Evolutionary conservation across 1,284 basidiomycete species (phyloP).

Genomic region (Leucoagaricus sp.): DNA sequence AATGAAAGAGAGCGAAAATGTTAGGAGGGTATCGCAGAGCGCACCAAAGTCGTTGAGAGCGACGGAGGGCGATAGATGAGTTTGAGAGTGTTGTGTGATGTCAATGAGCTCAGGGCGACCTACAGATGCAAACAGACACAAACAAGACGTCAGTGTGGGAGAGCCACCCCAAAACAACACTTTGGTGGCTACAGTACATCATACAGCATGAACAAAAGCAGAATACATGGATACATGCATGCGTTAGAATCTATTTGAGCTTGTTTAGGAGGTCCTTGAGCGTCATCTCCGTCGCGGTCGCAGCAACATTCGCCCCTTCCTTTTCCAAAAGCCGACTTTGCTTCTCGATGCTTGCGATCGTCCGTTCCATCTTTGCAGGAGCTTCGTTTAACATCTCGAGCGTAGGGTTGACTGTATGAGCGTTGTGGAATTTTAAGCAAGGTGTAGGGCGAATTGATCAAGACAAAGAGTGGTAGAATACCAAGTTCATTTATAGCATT

Average conservation of each 20-base stretch:
- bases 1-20: constrained; percentile 1
- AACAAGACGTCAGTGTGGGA: constrained; percentile 2
- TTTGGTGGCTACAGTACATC: not conserved
- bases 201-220: not conserved
- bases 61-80: constrained; percentile 2
- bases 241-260: not conserved
- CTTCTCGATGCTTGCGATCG: constrained; percentile 18
- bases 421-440: constrained; percentile 8
- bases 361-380: constrained; percentile 20
- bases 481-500: constrained; percentile 44
- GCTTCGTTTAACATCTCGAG: constrained; percentile 16
- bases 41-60: constrained; percentile 5
- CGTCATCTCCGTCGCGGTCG: constrained; percentile 1
- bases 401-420: constrained; percentile 27
- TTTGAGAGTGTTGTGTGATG: no score
- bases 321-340: constrained; percentile 18
- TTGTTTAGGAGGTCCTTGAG: constrained; percentile 19
- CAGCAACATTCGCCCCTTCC: constrained; percentile 7
- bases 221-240: no score
- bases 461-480: no score
- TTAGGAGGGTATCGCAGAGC: not conserved
- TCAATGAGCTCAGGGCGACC: not conserved
- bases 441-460: no score
- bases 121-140: constrained; percentile 8
- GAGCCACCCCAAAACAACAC: constrained; percentile 6